Conservation (phyloP, 495 filamentous ascomycete species). For the Podospora anserina region DNA sequence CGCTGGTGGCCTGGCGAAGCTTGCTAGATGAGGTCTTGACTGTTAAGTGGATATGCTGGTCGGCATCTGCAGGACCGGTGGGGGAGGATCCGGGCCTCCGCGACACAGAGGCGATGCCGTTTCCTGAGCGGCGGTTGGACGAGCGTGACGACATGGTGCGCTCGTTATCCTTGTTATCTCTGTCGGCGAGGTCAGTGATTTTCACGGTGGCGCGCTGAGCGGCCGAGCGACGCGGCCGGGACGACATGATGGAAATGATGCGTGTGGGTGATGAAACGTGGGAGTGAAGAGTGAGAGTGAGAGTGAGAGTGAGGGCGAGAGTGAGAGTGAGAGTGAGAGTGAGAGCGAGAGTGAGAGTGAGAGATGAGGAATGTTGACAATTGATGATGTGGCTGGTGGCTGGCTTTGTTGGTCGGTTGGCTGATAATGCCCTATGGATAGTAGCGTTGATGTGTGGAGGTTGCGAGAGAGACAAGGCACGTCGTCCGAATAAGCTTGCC, state of each 20-base stretch:
- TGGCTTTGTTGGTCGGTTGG: slow-evolving; percentile 9
- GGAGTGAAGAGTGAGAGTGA: slow-evolving; percentile 1
- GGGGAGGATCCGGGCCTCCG: slow-evolving; percentile 53
- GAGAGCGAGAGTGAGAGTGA: neutral
- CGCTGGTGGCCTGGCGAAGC: slow-evolving; percentile 70
- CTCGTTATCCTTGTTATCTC: slow-evolving; percentile 42
- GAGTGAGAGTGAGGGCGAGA: neutral
- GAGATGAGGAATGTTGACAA: neutral
- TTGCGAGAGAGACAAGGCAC: slow-evolving; percentile 9
- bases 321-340: neutral
- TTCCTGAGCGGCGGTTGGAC: slow-evolving; percentile 43
- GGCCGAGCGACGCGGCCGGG: slow-evolving; percentile 45
- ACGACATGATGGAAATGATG: slow-evolving; percentile 33
- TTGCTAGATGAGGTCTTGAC: slow-evolving; percentile 83
- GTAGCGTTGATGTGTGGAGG: neutral
- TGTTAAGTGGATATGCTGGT: slow-evolving; percentile 69
- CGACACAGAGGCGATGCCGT: slow-evolving; percentile 49
- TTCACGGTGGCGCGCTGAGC: slow-evolving; percentile 48
- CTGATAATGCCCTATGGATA: neutral
- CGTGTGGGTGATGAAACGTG: neutral
- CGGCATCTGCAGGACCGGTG: slow-evolving; percentile 44
- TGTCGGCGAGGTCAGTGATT: slow-evolving; percentile 52
- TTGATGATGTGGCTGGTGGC: slow-evolving; percentile 2
- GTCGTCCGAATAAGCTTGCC: slow-evolving; percentile 24
- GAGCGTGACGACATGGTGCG: slow-evolving; percentile 48